Conservation (phyloP, 1,284 basidiomycete species). For the Marasmius oreades region DNA sequence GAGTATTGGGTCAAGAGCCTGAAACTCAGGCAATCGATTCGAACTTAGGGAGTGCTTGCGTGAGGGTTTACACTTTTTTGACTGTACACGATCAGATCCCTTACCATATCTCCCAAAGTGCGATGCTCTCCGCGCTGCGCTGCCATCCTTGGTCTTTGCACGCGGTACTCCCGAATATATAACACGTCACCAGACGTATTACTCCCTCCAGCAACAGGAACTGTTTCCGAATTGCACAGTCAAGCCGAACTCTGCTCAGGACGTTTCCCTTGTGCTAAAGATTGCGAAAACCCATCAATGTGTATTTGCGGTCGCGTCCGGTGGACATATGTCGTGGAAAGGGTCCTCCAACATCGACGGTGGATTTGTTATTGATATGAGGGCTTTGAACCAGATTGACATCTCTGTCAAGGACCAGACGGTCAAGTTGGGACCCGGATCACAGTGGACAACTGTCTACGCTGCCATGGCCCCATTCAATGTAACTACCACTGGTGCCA, state of each 20-base stretch:
- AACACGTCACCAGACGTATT: constrained; percentile 1
- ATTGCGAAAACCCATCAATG: no score
- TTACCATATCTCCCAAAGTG: constrained; percentile 1
- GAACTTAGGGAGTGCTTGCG: neutral
- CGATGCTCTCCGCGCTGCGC: neutral
- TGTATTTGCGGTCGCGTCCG: neutral
- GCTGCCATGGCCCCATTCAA: constrained; percentile 22
- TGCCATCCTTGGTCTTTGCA: constrained; percentile 3
- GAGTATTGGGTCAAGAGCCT: neutral
- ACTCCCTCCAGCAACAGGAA: neutral
- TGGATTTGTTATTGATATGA: constrained; percentile 4
- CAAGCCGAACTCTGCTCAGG: no score
- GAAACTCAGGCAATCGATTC: no score
- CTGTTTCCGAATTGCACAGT: neutral
- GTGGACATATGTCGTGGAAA: neutral
- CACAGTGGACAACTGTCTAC: constrained; percentile 35
- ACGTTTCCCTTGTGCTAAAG: no score
- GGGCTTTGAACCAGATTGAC: constrained; percentile 24
- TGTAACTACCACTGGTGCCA: constrained; percentile 31
- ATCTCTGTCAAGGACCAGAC: constrained; percentile 18
- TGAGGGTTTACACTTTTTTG: neutral
- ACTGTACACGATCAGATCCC: neutral
- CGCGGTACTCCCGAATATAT: constrained; percentile 2
- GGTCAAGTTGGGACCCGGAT: constrained; percentile 30
- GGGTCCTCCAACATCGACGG: no score